A percentile compares a stretch with the other conserved stretches of the same genome.
These are phyloP conservation scores for Ceratocystis diversiconidia DNA, from an alignment of 2,329 filamentous ascomycete genomes.

Conservation along the genomic window DNA sequence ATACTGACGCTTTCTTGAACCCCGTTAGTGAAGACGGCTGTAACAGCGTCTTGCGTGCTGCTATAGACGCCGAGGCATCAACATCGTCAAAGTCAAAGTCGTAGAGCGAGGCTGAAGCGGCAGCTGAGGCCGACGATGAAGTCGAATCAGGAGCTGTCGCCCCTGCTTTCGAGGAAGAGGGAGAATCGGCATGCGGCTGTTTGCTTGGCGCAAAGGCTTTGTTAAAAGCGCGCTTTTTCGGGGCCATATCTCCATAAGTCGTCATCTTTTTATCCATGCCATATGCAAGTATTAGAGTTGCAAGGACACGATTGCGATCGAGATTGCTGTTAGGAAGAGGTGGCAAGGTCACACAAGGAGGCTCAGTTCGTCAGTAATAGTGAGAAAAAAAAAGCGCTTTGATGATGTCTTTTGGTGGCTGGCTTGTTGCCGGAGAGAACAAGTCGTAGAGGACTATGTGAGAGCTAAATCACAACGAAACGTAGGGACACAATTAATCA, in stretches of 20 bases:
- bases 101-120: slow-evolving; percentile 15
- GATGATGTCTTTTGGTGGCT: not conserved
- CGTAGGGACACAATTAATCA: too few relatives aligned
- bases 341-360: not conserved
- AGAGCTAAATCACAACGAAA: too few relatives aligned
- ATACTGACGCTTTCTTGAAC: slow-evolving; percentile 11
- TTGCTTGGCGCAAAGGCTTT: slow-evolving; percentile 15
- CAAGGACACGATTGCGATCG: not conserved
- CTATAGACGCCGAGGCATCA: slow-evolving; percentile 9
- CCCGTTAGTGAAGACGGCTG: slow-evolving; percentile 2
- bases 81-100: slow-evolving; percentile 18
- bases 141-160: slow-evolving; percentile 1
- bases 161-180: slow-evolving; percentile 1
- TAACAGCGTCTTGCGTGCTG: slow-evolving; percentile 5
- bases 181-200: slow-evolving; percentile 10
- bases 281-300: not conserved
- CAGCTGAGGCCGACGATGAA: slow-evolving; percentile 5
- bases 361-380: not conserved
- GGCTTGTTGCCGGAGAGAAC: not conserved
- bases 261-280: slow-evolving; percentile 8
- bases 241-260: slow-evolving; percentile 18
- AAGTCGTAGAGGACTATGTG: too few relatives aligned
- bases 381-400: not conserved
- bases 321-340: not conserved
- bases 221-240: slow-evolving; percentile 18